These are phyloP conservation scores for Fusarium succisae DNA, from an alignment of 2,329 filamentous ascomycete genomes.

Conservation along the genomic window DNA sequence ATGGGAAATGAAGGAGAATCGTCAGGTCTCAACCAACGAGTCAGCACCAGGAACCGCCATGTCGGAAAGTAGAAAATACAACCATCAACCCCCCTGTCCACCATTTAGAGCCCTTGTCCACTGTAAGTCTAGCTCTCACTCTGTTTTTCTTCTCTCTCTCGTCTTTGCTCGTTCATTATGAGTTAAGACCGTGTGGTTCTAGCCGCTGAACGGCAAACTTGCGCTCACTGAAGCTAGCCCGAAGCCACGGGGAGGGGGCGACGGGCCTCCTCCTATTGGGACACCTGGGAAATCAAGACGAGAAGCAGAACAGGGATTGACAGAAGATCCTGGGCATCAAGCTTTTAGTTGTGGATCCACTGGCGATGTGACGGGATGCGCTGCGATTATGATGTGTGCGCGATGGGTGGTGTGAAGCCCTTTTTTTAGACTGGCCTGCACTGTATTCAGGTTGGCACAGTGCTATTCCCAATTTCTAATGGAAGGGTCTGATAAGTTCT, in stretches of 20 bases:
- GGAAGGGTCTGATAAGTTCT: conserved; percentile 12
- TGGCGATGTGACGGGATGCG: conserved; percentile 29
- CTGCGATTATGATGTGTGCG: conserved; percentile 11
- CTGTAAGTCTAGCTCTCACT: conserved; percentile 9
- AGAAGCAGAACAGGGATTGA: conserved; percentile 6
- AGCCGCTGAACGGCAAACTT: neutral
- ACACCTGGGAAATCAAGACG: conserved; percentile 2
- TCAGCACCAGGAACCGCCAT: conserved; percentile 31
- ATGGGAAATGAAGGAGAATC: conserved; percentile 37
- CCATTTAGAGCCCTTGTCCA: neutral
- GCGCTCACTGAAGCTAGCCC: conserved; percentile 10
- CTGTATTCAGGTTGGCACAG: conserved; percentile 12
- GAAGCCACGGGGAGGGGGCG: conserved; percentile 7
- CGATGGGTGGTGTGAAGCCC: conserved; percentile 18
- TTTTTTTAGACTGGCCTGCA: conserved; percentile 28
- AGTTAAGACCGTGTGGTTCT: conserved; percentile 3
- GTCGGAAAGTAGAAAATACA: conserved; percentile 26
- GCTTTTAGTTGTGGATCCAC: conserved; percentile 33
- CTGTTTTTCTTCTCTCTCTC: neutral
- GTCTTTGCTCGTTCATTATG: conserved; percentile 1
- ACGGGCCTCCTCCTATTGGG: conserved; percentile 19
- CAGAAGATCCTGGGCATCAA: conserved; percentile 27
- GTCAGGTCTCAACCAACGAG: conserved; percentile 23
- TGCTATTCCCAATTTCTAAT: neutral
- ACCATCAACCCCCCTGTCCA: neutral